Evolutionary conservation across 495 filamentous ascomycete genomes (phyloP), one percentile per base, ranked within the genome.

Genomic region (Penicillium pulvis): DNA sequence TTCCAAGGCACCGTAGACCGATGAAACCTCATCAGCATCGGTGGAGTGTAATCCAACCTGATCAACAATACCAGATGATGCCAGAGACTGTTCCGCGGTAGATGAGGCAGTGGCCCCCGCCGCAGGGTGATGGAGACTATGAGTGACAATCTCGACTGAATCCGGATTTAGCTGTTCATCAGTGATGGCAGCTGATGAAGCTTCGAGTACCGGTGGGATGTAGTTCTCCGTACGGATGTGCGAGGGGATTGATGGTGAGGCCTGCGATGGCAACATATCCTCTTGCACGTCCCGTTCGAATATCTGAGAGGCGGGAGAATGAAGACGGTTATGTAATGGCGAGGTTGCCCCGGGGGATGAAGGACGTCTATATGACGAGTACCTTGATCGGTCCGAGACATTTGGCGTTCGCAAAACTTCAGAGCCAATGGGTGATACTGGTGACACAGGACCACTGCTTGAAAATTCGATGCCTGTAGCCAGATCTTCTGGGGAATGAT

Each of bases 271-370:
- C 8, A 83, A 60, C 30, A 82, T 75, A 63, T 82, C 84, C 65
- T 97, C 92, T 70, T 97, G 93, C 14, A 97, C 93, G 72, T 90
- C 87, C 63, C 92, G 89, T 79, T 97, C 92, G 73, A 97, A 97
- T 65, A 97, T 97, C 64, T 93, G 91, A 24, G 90, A 85, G 6
- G 85, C 85, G 11, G 87, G 86, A 14, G 87, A 89, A 47, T 82
- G 78, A 45, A 87, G 70, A 41, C 83, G 78, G 5, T 86, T 85
- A 4, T 86, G 87, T 16, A 83, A 75, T 24, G 81, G 69, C 46
- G 78, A 79, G 11, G 54, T 60, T 39, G 80, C 76, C 53, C 78
- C 73, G n/a, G 82, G 73, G 10, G 80, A 80, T 10, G 80, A 79
- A 10, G 73, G 68, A 24, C 79, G 54, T 31, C 62, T 67, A 49